A percentile compares a stretch with the other conserved stretches of the same genome.
These are phyloP conservation scores for Oropetium thomaeum DNA, from an alignment of 176 grass and related monocot genomes.

Conservation along the genomic window DNA sequence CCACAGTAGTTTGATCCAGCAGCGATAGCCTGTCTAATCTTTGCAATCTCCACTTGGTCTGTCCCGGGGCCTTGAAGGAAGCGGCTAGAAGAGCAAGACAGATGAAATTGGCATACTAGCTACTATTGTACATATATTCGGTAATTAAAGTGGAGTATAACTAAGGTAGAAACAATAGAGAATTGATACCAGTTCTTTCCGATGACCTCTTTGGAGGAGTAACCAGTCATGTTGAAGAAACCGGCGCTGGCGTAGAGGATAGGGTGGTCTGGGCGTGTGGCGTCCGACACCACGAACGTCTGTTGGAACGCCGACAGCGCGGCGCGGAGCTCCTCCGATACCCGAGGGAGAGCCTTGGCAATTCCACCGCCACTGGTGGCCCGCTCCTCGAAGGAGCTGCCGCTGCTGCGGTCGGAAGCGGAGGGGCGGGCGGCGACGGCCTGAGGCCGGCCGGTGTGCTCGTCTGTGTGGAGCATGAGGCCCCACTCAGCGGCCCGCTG, in stretches of 20 bases:
- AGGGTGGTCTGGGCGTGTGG: constrained; percentile 52
- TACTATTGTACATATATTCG: too few relatives aligned
- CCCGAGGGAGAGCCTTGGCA: constrained; percentile 31
- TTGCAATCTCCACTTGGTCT: constrained; percentile 65
- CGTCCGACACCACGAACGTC: constrained; percentile 76
- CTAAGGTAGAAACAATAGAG: too few relatives aligned
- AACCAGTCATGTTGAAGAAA: constrained; percentile 81
- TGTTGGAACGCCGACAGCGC: constrained; percentile 76
- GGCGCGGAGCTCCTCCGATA: constrained; percentile 70
- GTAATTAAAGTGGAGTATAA: too few relatives aligned
- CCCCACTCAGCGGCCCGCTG: constrained; percentile 84
- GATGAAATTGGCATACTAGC: not conserved
- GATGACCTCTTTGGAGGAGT: constrained; percentile 62
- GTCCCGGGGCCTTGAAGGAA: constrained; percentile 84
- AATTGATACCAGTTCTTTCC: constrained; percentile 60
- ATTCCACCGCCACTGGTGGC: not conserved
- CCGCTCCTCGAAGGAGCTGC: not conserved
- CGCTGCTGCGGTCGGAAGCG: constrained; percentile 9
- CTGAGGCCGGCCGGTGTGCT: constrained; percentile 66
- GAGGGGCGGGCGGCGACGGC: constrained; percentile 61
- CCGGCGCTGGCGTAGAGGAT: constrained; percentile 73
- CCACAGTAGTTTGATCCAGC: constrained; percentile 76
- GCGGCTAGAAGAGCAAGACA: constrained; percentile 35
- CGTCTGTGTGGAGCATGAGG: constrained; percentile 77
- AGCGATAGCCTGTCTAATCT: constrained; percentile 74